Conservation (phyloP, 805 yeast species). For the Wickerhamiella occidentalis region DNA sequence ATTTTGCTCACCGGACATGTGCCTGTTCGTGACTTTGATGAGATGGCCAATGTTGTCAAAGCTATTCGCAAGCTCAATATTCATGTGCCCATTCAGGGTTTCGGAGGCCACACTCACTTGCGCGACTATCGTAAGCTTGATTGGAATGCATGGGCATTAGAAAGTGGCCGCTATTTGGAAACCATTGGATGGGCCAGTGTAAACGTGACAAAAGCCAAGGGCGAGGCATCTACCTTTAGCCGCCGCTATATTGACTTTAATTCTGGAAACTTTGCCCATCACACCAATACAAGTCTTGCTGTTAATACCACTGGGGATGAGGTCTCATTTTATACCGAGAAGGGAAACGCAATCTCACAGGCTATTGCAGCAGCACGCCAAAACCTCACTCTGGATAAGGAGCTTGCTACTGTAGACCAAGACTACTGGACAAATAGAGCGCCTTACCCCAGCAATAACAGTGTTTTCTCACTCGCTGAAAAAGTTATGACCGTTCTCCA, state of each 20-base stretch:
- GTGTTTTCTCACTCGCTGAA: constrained; percentile 49
- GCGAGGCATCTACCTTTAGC: constrained; percentile 28
- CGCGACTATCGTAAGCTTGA: constrained; percentile 72
- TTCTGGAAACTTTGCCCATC: constrained; percentile 54
- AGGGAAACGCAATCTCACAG: constrained; percentile 41
- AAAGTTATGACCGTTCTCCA: constrained; percentile 37
- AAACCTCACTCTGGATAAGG: constrained; percentile 41
- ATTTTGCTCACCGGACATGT: constrained; percentile 68
- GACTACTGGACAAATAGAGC: constrained; percentile 58
- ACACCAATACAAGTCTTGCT: constrained; percentile 31
- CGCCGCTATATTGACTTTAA: constrained; percentile 80
- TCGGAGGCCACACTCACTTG: constrained; percentile 92
- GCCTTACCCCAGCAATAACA: constrained; percentile 45
- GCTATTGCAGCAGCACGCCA: constrained; percentile 35
- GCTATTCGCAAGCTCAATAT: constrained; percentile 50
- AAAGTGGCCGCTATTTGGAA: constrained; percentile 87
- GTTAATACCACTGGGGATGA: constrained; percentile 10
- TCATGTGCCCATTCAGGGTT: constrained; percentile 56
- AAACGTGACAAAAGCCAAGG: constrained; percentile 18
- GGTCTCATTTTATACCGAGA: constrained; percentile 37
- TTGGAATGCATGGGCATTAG: constrained; percentile 57
- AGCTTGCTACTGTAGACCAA: constrained; percentile 53
- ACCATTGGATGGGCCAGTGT: constrained; percentile 82
- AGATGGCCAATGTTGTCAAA: constrained; percentile 37
- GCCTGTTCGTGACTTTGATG: constrained; percentile 54